phyloP scores from a whole-genome alignment of 2,329 filamentous ascomycete genomes.

The Lachnellula arida region DNA sequence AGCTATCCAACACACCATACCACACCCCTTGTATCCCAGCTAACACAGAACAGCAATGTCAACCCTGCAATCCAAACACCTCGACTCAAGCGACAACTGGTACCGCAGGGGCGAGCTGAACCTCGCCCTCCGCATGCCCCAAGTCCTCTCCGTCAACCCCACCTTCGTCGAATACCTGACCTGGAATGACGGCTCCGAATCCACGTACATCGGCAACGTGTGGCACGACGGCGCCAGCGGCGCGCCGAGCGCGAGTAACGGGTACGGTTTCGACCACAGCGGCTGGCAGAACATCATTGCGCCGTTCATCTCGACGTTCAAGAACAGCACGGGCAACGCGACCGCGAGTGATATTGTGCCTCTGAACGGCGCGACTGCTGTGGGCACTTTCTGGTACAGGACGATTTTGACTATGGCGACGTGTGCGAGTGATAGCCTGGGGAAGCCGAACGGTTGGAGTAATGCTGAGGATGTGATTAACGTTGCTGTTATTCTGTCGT shows the following conservation, averaged over 20 bases:
- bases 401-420: conserved; percentile 13
- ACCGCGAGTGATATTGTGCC: conserved; percentile 17
- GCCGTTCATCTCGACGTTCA: conserved; percentile 36
- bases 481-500: background rate
- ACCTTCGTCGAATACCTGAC: conserved; percentile 37
- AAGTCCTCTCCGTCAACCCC: conserved; percentile 32
- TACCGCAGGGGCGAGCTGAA: conserved; percentile 35
- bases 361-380: conserved; percentile 13
- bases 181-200: conserved; percentile 39
- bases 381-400: conserved; percentile 32
- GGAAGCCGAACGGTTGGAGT: conserved; percentile 1
- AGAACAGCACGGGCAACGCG: conserved; percentile 26
- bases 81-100: conserved; percentile 31
- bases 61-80: conserved; percentile 37
- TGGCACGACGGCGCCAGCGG: conserved; percentile 33
- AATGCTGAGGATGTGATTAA: conserved; percentile 10
- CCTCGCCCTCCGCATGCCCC: conserved; percentile 30
- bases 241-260: conserved; percentile 24
- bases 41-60: conserved; percentile 21
- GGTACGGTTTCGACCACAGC: conserved; percentile 32
- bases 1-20: too few relatives aligned
- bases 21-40: background rate
- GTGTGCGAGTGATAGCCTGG: conserved; percentile 7
- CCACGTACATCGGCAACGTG: conserved; percentile 38
- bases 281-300: conserved; percentile 34